Evolutionary conservation across 2,329 filamentous ascomycete genomes (phyloP), one percentile per base, ranked within the genome.

Genomic region (Aspergillus sp.): DNA sequence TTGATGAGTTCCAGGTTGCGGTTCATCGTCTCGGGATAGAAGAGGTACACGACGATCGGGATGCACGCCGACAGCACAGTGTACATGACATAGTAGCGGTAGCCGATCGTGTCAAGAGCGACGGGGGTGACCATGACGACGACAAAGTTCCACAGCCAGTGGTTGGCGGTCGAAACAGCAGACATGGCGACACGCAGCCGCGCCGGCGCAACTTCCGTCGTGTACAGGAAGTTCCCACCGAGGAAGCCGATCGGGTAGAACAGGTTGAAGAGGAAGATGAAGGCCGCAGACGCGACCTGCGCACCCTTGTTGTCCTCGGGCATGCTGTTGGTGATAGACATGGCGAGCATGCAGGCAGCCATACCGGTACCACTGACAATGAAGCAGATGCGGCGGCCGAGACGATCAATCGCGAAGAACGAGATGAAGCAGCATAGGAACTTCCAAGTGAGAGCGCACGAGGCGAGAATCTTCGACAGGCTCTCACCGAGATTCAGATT

Each of bases 261-360:
- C 1, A 84, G 83, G 59, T 87, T 87, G 73, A 87, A 88, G 6
- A 84, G 81, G 70, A 88, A 88, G 27, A 88, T 64, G 45, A 68
- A 68, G 19, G 57, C 54, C 3, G 61, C 65, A 2, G 63, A 63
- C n/a, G 47, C 59, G 37, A 65, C 61, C 3, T 62, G 63, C 1
- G 62, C 60, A 3, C 41, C 14, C 3, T 55, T 40, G 23, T 64
- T 60, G 11, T 39, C 48, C 3, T 27, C 64, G 39, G 70, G 61
- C 52, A 73, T 76, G 23, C 69, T 70, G 40, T 66, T 73, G 33
- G 65, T 73, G 35, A 77, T 65, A 3, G 77, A 73, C n/a, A 81
- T 64, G 40, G 89, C 80, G 5, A 81, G 62, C 83, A 85, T 85
- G 69, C 82, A 85, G 19, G 72, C 63, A 3, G 78, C 74, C 83